Evolutionary conservation across 1,139 yeast genomes (phyloP).

Genomic region (Zygoascus sp.): DNA sequence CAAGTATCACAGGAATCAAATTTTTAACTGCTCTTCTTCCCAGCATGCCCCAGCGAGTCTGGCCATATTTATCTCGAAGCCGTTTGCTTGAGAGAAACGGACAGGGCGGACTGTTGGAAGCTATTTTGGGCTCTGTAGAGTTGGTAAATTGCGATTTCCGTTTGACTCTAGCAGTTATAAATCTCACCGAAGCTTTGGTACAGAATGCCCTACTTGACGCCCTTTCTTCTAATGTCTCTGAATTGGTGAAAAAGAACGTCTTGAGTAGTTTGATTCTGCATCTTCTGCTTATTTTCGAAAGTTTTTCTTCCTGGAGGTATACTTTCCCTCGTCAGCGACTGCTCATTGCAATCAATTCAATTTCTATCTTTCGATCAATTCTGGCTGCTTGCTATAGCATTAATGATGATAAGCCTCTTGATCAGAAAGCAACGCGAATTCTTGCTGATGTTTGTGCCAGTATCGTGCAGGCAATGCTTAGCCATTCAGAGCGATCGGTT

Average conservation of each 20-base stretch:
- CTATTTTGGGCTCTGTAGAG: constrained; percentile 69
- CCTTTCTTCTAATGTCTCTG: not conserved
- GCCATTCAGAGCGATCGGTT: constrained; percentile 45
- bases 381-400: constrained; percentile 55
- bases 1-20: constrained; percentile 47
- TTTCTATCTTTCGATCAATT: constrained; percentile 54
- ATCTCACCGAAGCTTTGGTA: constrained; percentile 51
- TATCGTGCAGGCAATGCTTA: constrained; percentile 44
- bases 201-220: constrained; percentile 45
- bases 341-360: constrained; percentile 55
- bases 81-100: constrained; percentile 61
- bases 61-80: constrained; percentile 73
- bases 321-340: constrained; percentile 52
- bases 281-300: constrained; percentile 64
- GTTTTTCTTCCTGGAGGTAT: constrained; percentile 68
- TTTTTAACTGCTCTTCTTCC: constrained; percentile 49
- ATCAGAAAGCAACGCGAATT: constrained; percentile 36
- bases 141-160: constrained; percentile 61
- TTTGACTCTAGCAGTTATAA: constrained; percentile 57
- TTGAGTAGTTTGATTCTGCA: constrained; percentile 54
- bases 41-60: constrained; percentile 60
- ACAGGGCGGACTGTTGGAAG: constrained; percentile 61
- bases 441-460: constrained; percentile 3
- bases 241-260: constrained; percentile 32
- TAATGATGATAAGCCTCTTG: constrained; percentile 42